A percentile compares a stretch with the other conserved stretches of the same genome.
Evolutionary conservation across 1,284 basidiomycete genomes (phyloP).

Genomic region (Cutaneotrichosporon sp.): DNA sequence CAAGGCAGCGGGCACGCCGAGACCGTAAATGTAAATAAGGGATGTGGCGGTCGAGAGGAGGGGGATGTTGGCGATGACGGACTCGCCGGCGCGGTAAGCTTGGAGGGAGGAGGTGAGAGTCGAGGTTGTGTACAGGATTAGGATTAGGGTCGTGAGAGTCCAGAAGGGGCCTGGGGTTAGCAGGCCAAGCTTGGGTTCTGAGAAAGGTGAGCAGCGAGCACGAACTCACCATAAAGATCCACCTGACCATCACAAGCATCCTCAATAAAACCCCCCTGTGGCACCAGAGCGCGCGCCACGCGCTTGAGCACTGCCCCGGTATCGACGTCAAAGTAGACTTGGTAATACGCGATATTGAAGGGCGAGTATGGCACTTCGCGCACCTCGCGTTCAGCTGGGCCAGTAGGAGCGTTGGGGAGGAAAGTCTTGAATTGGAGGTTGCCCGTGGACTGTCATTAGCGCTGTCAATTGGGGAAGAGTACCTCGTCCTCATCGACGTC

Average conservation of each 20-base stretch:
- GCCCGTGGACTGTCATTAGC: slow-evolving; percentile 13
- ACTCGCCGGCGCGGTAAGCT: slow-evolving; percentile 65
- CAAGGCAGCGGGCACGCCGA: slow-evolving; percentile 72
- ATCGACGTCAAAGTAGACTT: slow-evolving; percentile 56
- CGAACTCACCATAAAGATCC: slow-evolving; percentile 72
- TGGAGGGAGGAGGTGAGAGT: slow-evolving; percentile 80
- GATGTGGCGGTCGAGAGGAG: slow-evolving; percentile 76
- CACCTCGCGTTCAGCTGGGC: not conserved
- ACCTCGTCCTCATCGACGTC: slow-evolving; percentile 52
- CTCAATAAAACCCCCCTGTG: slow-evolving; percentile 53
- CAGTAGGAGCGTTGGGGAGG: slow-evolving; percentile 26
- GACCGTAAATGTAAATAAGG: slow-evolving; percentile 79
- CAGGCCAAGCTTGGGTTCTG: too few species aligned
- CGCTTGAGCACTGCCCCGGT: slow-evolving; percentile 53
- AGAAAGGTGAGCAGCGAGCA: slow-evolving; percentile 62
- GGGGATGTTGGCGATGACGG: slow-evolving; percentile 62
- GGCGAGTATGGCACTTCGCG: slow-evolving; percentile 43
- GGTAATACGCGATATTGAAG: slow-evolving; percentile 56
- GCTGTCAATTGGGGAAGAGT: not conserved
- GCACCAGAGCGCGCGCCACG: slow-evolving; percentile 53
- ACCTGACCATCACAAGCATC: slow-evolving; percentile 55
- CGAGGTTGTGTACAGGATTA: slow-evolving; percentile 85
- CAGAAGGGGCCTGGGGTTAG: slow-evolving; percentile 74
- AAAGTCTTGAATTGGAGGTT: slow-evolving; percentile 52
- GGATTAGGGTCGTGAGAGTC: slow-evolving; percentile 88